These are phyloP conservation scores for Vigna nakashimae DNA, from an alignment of 306 rosid genomes.

Conservation along the genomic window DNA sequence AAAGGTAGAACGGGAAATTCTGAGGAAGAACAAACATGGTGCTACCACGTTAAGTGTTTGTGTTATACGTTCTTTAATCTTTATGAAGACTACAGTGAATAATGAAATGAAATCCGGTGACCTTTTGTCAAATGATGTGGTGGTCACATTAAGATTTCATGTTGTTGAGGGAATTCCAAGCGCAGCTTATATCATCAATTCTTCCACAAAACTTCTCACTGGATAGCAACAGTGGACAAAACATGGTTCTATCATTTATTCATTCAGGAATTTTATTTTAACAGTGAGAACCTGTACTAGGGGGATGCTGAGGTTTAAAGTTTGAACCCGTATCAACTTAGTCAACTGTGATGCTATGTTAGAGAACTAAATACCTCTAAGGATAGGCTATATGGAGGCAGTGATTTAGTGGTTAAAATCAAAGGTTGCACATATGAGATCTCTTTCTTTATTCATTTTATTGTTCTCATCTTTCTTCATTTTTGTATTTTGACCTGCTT, in stretches of 20 bases:
- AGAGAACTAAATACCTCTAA: slow-evolving; percentile 2
- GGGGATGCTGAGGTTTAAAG: background rate
- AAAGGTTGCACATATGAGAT: slow-evolving; percentile 3
- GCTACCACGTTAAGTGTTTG: slow-evolving; percentile 8
- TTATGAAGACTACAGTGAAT: background rate
- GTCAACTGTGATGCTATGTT: background rate
- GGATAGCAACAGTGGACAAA: background rate
- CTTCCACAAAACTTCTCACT: slow-evolving; percentile 1
- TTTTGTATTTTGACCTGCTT: too few relatives aligned
- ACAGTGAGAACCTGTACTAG: background rate
- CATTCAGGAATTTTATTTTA: slow-evolving; percentile 9
- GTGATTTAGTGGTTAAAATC: background rate
- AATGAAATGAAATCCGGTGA: slow-evolving; percentile 8
- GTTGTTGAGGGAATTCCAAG: background rate
- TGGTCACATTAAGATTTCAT: slow-evolving; percentile 24
- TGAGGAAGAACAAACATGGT: slow-evolving; percentile 4
- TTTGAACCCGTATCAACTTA: slow-evolving; percentile 2
- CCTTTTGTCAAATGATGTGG: slow-evolving; percentile 5
- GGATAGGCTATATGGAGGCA: slow-evolving; percentile 19
- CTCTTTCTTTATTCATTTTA: slow-evolving; percentile 2
- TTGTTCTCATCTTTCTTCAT: background rate
- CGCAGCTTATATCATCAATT: background rate
- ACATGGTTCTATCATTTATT: background rate
- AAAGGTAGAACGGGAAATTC: slow-evolving; percentile 16
- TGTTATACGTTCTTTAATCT: background rate